Evolutionary conservation across 192 early-diverging fungal species (phyloP).

Genomic region (Diversispora eburnea): DNA sequence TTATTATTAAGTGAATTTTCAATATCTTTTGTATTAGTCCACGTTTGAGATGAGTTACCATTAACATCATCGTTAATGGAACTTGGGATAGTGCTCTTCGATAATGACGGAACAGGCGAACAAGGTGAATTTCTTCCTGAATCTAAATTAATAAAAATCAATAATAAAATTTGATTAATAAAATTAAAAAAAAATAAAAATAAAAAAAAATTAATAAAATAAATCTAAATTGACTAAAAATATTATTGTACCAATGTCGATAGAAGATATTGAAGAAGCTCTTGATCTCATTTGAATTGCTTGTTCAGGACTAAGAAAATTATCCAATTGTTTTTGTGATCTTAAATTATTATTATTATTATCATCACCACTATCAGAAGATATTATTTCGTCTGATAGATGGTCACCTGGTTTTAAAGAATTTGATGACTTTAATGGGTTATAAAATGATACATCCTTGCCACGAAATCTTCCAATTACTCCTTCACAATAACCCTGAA

Average conservation of each 20-base stretch:
- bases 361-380: background rate
- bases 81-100: too few relatives aligned
- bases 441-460: conserved; percentile 44
- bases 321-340: background rate
- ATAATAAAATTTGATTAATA: too few relatives aligned
- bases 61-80: too few relatives aligned
- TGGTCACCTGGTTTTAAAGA: background rate
- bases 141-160: too few relatives aligned
- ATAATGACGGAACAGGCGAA: too few relatives aligned
- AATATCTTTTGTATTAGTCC: too few relatives aligned
- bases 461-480: conserved; percentile 52
- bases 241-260: background rate
- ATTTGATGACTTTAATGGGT: background rate
- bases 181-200: too few relatives aligned
- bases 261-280: background rate
- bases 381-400: background rate
- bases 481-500: conserved; percentile 56
- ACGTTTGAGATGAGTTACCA: too few relatives aligned
- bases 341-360: background rate
- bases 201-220: too few relatives aligned
- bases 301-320: background rate
- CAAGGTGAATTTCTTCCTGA: too few relatives aligned
- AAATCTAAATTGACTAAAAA: too few relatives aligned
- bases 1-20: too few relatives aligned
- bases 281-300: background rate